Conservation (phyloP, 768 basidiomycete species). For the Leucogyrophana mollusca region DNA sequence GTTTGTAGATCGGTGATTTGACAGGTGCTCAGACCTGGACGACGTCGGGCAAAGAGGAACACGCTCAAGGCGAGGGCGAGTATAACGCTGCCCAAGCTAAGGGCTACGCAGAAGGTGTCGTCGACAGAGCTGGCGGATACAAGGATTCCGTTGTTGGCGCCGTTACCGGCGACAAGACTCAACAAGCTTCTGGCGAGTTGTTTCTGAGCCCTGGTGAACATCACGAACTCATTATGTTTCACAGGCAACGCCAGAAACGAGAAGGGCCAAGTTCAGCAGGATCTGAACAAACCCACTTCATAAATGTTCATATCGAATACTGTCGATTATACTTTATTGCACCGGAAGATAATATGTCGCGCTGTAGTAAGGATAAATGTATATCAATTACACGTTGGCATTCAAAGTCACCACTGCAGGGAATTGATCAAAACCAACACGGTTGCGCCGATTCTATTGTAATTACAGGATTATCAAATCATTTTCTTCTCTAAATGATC, state of each 20-base stretch:
- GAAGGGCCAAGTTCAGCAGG: constrained; percentile 55
- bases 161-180: constrained; percentile 52
- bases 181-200: constrained; percentile 45
- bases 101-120: constrained; percentile 47
- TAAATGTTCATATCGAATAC: too few species aligned
- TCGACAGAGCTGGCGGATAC: constrained; percentile 47
- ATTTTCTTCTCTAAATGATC: too few species aligned
- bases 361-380: too few species aligned
- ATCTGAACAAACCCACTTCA: constrained; percentile 40
- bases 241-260: constrained; percentile 53
- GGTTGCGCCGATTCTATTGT: too few species aligned
- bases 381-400: too few species aligned
- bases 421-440: too few species aligned
- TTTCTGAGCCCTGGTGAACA: rapidly evolving
- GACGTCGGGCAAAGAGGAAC: constrained; percentile 49
- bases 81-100: constrained; percentile 47
- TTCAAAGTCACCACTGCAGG: too few species aligned
- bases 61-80: constrained; percentile 46
- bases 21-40: constrained; percentile 42
- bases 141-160: constrained; percentile 55
- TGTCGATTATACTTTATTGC: too few species aligned
- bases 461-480: too few species aligned
- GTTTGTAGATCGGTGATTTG: constrained; percentile 37
- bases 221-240: not conserved
- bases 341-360: too few species aligned